Base-by-base conservation (phyloP, 805 yeast species). In the Saturnispora bothae region DNA sequence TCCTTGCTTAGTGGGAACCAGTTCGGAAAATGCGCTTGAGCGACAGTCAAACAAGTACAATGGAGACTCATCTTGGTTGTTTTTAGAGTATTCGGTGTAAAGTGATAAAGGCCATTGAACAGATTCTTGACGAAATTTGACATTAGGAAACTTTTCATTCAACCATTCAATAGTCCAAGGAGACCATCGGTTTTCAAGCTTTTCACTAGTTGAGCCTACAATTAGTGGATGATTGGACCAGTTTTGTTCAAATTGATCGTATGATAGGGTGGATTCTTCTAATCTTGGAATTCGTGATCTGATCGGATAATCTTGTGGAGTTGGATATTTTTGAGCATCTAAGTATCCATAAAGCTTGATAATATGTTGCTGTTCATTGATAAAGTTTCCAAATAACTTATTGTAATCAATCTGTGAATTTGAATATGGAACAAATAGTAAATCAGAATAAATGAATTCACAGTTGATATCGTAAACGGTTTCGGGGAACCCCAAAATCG, bases 21-120 rank as follows among this genome's bases (percentile, higher is more conserved):
- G 57, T 28, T 66, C 64, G 39, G 60, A 58, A 73, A 78, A 76
- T 3, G 94, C 85, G n/a, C 52, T 54, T 27, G 83, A 76, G 43
- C 70, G 70, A 55, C 95, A 83, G 54, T 86, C 96, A 59, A 86
- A 86, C 19, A 86, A 60, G 54, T 86, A 86, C 17, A 86, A 62
- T 5, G 96, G 96, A 17, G 80, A 76, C 54, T 86, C 96, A 57
- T 86, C 96, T 17, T 50, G 48, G 55, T 85, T 88, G 10, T 60
- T 41, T 4, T 59, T 49, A 48, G 78, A 68, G 52, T 86, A 86
- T 37, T 75, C 65, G 1, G 69, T 53, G 51, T 83, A 86, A 16
- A 73, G 61, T 2, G 61, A 48, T 17, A 86, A 60, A 3, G 77
- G 68, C 95, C 96, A 86, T 44, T 75, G 71, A 33, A 84, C 89